Percentiles rank a stretch among this genome's conserved stretches.
These are phyloP conservation scores for Meira miltonrushii DNA, from an alignment of 1,284 basidiomycete species.

Conservation along the genomic window DNA sequence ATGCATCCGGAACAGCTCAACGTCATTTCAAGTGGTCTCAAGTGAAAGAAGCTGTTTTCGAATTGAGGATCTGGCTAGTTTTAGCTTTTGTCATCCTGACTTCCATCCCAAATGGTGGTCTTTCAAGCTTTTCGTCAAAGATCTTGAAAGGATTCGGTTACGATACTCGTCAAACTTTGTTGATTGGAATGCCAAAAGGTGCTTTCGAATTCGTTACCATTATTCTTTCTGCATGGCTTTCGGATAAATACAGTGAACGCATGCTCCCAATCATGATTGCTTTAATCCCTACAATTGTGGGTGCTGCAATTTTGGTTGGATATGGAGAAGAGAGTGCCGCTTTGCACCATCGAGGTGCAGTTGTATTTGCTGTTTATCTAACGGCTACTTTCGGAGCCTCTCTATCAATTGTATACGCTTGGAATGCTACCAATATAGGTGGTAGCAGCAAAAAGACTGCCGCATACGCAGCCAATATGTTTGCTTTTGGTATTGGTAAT, in stretches of 20 bases:
- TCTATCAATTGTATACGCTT: conserved; percentile 63
- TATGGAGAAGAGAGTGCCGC: conserved; percentile 37
- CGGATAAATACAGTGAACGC: conserved; percentile 42
- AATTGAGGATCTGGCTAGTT: conserved; percentile 4
- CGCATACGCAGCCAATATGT: conserved; percentile 61
- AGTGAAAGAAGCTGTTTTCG: conserved; percentile 5
- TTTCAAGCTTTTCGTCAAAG: conserved; percentile 13
- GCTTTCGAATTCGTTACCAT: conserved; percentile 58
- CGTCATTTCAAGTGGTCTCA: conserved; percentile 58
- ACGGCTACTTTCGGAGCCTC: conserved; percentile 58
- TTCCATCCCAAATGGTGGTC: conserved; percentile 15
- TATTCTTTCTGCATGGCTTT: conserved; percentile 59
- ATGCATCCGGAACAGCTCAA: conserved; percentile 64
- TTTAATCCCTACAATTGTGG: conserved; percentile 63
- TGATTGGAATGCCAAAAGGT: conserved; percentile 63
- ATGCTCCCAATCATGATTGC: conserved; percentile 65
- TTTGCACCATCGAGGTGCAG: conserved; percentile 37
- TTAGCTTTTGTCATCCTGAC: neutral
- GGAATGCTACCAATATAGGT: conserved; percentile 64
- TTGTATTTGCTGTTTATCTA: conserved; percentile 63
- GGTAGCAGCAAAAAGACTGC: conserved; percentile 64
- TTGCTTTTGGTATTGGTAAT: conserved; percentile 61
- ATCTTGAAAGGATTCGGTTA: conserved; percentile 59
- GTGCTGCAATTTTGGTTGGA: conserved; percentile 62
- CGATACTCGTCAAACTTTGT: conserved; percentile 63